phyloP scores from a whole-genome alignment of 345 rosid genomes.

The Populus pruinosa region DNA sequence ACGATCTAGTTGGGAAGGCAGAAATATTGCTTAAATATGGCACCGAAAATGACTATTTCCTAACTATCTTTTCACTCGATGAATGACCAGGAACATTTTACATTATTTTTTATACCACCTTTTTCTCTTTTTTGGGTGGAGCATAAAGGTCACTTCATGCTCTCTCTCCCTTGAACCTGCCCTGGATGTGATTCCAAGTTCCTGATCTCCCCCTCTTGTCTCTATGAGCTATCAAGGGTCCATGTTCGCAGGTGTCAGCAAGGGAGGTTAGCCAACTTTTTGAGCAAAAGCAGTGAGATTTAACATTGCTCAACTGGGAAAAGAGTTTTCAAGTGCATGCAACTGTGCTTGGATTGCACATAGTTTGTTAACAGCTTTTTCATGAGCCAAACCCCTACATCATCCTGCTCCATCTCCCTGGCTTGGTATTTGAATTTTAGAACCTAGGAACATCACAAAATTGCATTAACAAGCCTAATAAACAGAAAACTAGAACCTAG shows the following conservation, averaged over 20 bases:
- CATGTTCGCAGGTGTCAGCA: background rate
- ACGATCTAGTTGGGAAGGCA: constrained; percentile 26
- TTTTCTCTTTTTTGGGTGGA: constrained; percentile 20
- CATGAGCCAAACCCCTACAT: background rate
- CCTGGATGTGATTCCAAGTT: constrained; percentile 21
- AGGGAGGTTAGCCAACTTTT: background rate
- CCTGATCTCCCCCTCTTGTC: constrained; percentile 6
- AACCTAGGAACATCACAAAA: no score
- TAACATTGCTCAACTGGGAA: background rate
- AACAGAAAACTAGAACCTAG: background rate
- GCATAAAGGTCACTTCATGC: constrained; percentile 19
- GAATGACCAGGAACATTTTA: background rate
- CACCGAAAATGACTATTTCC: constrained; percentile 57
- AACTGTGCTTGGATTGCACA: background rate
- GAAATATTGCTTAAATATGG: constrained; percentile 9
- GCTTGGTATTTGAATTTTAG: no score
- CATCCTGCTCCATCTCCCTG: no score
- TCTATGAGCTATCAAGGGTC: constrained; percentile 18
- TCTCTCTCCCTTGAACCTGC: constrained; percentile 20
- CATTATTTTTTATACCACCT: background rate
- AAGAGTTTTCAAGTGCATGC: background rate
- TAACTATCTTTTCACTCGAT: constrained; percentile 34
- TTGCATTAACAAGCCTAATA: background rate
- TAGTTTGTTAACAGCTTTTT: background rate
- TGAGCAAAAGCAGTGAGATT: background rate